Conservation (phyloP, 306 rosid genomes). For the Vigna angularis region DNA sequence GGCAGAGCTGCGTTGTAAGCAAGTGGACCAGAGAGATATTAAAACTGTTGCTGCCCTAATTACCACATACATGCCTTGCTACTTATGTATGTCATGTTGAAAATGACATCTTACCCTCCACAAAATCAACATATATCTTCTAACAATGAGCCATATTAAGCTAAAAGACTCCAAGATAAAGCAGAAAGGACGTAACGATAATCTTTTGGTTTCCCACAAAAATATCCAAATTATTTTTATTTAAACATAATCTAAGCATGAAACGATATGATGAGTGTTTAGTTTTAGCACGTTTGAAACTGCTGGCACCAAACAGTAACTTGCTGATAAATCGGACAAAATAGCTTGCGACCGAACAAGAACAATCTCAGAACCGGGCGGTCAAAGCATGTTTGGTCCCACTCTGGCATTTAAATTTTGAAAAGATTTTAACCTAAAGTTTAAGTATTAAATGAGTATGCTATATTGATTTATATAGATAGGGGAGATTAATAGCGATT, state of each 20-base stretch:
- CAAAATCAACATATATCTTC: constrained; percentile 11
- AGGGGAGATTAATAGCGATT: constrained; percentile 33
- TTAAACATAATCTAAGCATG: background rate
- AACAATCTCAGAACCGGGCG: background rate
- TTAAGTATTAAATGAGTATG: background rate
- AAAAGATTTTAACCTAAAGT: constrained; percentile 35
- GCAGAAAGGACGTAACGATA: background rate
- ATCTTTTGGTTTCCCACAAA: background rate
- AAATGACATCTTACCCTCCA: constrained; percentile 59
- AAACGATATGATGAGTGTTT: background rate
- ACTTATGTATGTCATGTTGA: constrained; percentile 59
- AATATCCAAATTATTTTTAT: no score
- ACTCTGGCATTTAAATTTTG: constrained; percentile 31
- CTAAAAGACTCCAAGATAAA: background rate
- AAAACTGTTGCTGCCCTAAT: constrained; percentile 61
- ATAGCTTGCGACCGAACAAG: constrained; percentile 30
- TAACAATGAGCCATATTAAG: background rate
- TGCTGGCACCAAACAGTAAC: constrained; percentile 23
- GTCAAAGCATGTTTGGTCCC: constrained; percentile 59
- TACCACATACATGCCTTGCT: constrained; percentile 67
- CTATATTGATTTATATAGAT: background rate
- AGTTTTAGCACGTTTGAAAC: background rate
- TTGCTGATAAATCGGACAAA: constrained; percentile 48
- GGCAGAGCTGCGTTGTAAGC: constrained; percentile 51
- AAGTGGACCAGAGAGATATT: constrained; percentile 59